phyloP scores from a whole-genome alignment of 2,329 filamentous ascomycete genomes.

The Xylariales sp. region DNA sequence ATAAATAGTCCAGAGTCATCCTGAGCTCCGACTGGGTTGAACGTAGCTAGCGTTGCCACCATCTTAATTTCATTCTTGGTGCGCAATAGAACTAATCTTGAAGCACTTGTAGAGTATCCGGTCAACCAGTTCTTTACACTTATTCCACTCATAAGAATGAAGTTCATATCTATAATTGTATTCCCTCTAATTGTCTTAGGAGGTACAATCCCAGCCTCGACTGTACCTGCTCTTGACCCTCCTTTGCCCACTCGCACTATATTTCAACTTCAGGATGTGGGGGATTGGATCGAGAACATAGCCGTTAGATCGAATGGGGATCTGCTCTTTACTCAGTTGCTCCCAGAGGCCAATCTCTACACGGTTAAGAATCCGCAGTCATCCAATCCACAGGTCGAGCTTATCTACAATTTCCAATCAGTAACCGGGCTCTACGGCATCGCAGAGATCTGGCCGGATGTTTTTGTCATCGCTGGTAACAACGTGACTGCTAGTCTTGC shows the following conservation, averaged over 20 bases:
- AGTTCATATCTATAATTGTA: no score
- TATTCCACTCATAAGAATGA: no score
- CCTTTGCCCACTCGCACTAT: slow-evolving; percentile 1
- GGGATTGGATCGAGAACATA: slow-evolving; percentile 23
- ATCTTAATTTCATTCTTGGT: no score
- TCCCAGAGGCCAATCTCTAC: slow-evolving; percentile 16
- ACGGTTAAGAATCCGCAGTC: slow-evolving; percentile 16
- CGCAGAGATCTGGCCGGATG: slow-evolving; percentile 17
- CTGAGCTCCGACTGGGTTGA: no score
- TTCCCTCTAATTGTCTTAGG: no score
- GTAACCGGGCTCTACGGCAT: slow-evolving; percentile 21
- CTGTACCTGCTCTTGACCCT: no score
- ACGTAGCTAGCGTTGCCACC: no score
- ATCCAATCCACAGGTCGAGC: slow-evolving; percentile 10
- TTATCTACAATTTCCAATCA: slow-evolving; percentile 18
- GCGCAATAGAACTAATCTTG: no score
- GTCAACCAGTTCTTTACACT: no score
- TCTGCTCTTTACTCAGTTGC: slow-evolving; percentile 21
- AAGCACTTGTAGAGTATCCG: no score
- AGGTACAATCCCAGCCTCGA: no score
- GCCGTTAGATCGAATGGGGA: slow-evolving; percentile 21
- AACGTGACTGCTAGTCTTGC: slow-evolving; percentile 5
- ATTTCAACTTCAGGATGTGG: slow-evolving; percentile 7
- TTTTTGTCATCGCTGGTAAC: slow-evolving; percentile 13
- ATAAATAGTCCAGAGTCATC: no score